Percentiles rank a stretch among this genome's conserved stretches.
phyloP scores from a whole-genome alignment of 306 rosid genomes.

The Dryas drummondii region DNA sequence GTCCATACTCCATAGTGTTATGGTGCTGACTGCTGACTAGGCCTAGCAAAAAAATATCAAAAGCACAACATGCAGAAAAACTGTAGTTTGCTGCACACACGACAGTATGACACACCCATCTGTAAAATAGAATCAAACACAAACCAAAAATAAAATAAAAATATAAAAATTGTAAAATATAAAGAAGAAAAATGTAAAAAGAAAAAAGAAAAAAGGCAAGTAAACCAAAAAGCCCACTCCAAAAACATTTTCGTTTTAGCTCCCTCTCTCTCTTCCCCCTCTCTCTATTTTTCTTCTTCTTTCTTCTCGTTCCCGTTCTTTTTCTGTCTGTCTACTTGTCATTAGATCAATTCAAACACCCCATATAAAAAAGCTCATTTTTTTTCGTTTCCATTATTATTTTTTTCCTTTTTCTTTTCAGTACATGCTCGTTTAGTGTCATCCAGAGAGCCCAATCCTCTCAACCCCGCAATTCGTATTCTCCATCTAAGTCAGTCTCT shows the following conservation, averaged over 20 bases:
- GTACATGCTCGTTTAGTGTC: slow-evolving; percentile 32
- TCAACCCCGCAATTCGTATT: slow-evolving; percentile 10
- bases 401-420: slow-evolving; percentile 9
- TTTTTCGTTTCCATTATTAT: neutral
- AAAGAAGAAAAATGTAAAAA: neutral
- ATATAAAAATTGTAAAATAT: neutral
- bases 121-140: too few relatives aligned
- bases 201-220: neutral
- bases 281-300: slow-evolving; percentile 6
- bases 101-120: too few relatives aligned
- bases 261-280: slow-evolving; percentile 12
- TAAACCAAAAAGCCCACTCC: slow-evolving; percentile 38
- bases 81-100: too few relatives aligned
- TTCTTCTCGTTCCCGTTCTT: neutral
- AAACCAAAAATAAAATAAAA: neutral
- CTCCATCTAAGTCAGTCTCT: slow-evolving; percentile 15
- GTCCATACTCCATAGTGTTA: too few relatives aligned
- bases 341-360: slow-evolving; percentile 47
- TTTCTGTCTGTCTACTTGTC: slow-evolving; percentile 23
- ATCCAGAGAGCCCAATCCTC: slow-evolving; percentile 27
- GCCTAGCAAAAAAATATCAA: too few relatives aligned
- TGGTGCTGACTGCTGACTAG: too few relatives aligned
- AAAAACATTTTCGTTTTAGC: slow-evolving; percentile 26
- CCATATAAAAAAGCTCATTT: slow-evolving; percentile 21
- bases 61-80: too few relatives aligned